phyloP scores from a whole-genome alignment of 345 rosid genomes.

The Citropsis articulata region DNA sequence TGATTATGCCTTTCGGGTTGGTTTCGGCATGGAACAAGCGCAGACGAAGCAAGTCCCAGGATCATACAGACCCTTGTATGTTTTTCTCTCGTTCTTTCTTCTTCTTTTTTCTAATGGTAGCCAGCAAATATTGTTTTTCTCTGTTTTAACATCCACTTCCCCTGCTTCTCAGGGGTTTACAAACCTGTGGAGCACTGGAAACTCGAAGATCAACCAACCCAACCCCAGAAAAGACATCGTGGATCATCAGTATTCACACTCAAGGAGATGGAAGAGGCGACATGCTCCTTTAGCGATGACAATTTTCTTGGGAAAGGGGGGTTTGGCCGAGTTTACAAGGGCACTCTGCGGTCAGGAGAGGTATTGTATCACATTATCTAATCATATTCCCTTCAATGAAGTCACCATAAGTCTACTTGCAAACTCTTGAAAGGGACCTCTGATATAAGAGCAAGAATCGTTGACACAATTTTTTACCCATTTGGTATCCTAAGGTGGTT shows the following conservation, averaged over 20 bases:
- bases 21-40: slow-evolving; percentile 96
- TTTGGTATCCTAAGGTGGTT: slow-evolving; percentile 62
- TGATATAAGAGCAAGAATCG: not conserved
- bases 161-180: slow-evolving; percentile 60
- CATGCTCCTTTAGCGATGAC: slow-evolving; percentile 65
- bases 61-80: slow-evolving; percentile 84
- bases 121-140: slow-evolving; percentile 2
- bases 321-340: slow-evolving; percentile 85
- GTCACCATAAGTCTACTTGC: too few relatives aligned
- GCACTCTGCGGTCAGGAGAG: slow-evolving; percentile 82
- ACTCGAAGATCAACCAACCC: slow-evolving; percentile 52
- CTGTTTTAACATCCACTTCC: slow-evolving; percentile 10
- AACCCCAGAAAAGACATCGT: slow-evolving; percentile 43
- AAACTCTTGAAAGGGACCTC: too few relatives aligned
- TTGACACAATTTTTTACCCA: slow-evolving; percentile 1
- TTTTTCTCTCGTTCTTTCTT: slow-evolving; percentile 25
- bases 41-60: slow-evolving; percentile 82
- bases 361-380: slow-evolving; percentile 23
- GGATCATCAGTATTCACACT: slow-evolving; percentile 81
- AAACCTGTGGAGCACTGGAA: slow-evolving; percentile 71
- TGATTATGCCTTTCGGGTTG: slow-evolving; percentile 70
- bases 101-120: slow-evolving; percentile 29
- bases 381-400: too few relatives aligned
- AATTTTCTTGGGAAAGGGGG: slow-evolving; percentile 87
- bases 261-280: slow-evolving; percentile 90